A percentile compares a stretch with the other conserved stretches of the same genome.
These are phyloP conservation scores for Eremothecium gossypii DNA, from an alignment of 1,139 yeast genomes.

Conservation along the genomic window DNA sequence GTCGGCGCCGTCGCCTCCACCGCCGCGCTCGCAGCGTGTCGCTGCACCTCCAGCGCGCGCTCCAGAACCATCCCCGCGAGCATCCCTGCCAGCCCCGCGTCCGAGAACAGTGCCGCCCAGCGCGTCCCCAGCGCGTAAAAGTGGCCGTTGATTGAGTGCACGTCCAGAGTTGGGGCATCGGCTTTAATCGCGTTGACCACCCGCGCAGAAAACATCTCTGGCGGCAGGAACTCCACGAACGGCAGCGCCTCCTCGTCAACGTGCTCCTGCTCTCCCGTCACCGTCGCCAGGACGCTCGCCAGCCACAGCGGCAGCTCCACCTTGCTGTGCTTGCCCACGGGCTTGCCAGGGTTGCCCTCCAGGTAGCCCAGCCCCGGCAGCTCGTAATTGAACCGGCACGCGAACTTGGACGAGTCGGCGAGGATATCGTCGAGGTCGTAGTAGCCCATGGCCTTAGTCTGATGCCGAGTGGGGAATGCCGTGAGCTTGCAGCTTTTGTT, in stretches of 20 bases:
- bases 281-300: constrained; percentile 65
- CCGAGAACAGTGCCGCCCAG: constrained; percentile 66
- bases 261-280: constrained; percentile 30
- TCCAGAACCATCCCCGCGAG: constrained; percentile 46
- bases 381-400: constrained; percentile 66
- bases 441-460: constrained; percentile 37
- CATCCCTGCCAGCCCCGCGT: constrained; percentile 49
- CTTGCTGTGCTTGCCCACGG: constrained; percentile 47
- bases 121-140: constrained; percentile 61
- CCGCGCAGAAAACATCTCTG: constrained; percentile 52
- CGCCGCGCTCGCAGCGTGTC: constrained; percentile 41
- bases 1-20: constrained; percentile 9
- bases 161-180: constrained; percentile 56
- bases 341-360: constrained; percentile 70
- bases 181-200: constrained; percentile 79
- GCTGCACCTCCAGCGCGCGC: constrained; percentile 63
- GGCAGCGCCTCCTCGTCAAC: constrained; percentile 37
- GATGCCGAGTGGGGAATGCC: no score
- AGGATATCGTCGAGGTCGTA: constrained; percentile 85
- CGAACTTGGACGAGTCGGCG: constrained; percentile 65
- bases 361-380: constrained; percentile 83
- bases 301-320: constrained; percentile 85
- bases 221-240: constrained; percentile 61
- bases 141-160: constrained; percentile 57
- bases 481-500: no score